Conservation (phyloP, 257 asterid genomes). For the Anisodus acutangulus region DNA sequence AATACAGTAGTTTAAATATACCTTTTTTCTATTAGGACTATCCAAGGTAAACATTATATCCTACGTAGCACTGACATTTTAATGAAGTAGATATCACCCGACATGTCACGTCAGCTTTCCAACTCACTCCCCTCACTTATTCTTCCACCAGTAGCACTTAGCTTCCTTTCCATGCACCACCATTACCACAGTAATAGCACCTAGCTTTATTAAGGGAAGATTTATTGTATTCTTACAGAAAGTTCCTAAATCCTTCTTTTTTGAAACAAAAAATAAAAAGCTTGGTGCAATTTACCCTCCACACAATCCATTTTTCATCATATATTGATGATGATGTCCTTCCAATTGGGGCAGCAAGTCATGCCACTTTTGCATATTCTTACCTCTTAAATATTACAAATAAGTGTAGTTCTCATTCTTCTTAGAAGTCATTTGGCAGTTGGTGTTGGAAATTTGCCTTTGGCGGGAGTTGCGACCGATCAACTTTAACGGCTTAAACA, state of each 20-base stretch:
- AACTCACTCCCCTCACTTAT: not conserved
- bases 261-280: not conserved
- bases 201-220: not conserved
- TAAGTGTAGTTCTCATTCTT: slow-evolving; percentile 18
- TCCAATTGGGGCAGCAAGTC: slow-evolving; percentile 42
- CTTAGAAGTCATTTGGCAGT: not conserved
- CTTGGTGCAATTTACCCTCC: not conserved
- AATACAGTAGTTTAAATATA: not conserved
- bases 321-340: too few species aligned
- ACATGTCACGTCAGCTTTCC: not conserved
- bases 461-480: too few species aligned
- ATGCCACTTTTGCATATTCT: slow-evolving; percentile 52
- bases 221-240: not conserved
- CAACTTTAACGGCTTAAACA: too few species aligned
- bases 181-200: not conserved
- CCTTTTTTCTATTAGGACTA: not conserved
- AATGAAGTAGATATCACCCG: not conserved
- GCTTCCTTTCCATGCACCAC: not conserved
- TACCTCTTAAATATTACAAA: slow-evolving; percentile 34
- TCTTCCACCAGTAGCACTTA: not conserved
- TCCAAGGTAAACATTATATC: not conserved
- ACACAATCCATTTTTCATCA: too few species aligned
- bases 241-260: not conserved
- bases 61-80: not conserved
- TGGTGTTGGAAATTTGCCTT: too few species aligned